Base-by-base conservation (phyloP, 2,329 filamentous ascomycete species). In the Hysterium pulicare region DNA sequence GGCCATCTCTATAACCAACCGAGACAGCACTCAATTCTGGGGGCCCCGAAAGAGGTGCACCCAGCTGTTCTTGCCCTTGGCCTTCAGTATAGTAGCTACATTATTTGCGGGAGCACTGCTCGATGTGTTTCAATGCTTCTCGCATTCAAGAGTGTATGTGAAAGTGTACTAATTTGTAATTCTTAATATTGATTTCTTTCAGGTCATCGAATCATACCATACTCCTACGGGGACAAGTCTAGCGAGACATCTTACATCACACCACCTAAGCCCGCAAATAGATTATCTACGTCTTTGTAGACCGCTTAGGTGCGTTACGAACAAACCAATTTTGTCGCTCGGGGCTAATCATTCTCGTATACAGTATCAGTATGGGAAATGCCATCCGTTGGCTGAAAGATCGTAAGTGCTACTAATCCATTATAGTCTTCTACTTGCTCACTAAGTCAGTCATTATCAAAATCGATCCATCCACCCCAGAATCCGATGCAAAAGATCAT, bases 281-380 rank as follows among this genome's bases (percentile, higher is more conserved):
- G 90, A 94, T 51, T 96, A 94, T 62, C 79, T 98, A 47, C 87
- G 88, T 46, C 89, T 89, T 53, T 96, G 90, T 61, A 84, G 93
- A n/a, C 90, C 93, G 24, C 87, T 98, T n/a, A n/a, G n/a, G n/a
- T n/a, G n/a, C n/a, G n/a, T n/a, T n/a, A n/a, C n/a, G n/a, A n/a
- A n/a, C n/a, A n/a, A n/a, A n/a, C n/a, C n/a, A n/a, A n/a, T n/a
- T n/a, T n/a, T n/a, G n/a, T n/a, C n/a, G n/a, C n/a, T n/a, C n/a
- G n/a, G n/a, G n/a, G n/a, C n/a, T n/a, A n/a, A n/a, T n/a, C n/a
- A n/a, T n/a, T n/a, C n/a, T n/a, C n/a, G n/a, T n/a, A n/a, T n/a
- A n/a, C 70, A 94, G 88, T 53, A 93, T 95, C 68, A 89, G 88
- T 48, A 95, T 97, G 84, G 93, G 93, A 47, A 98, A 97, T 66